Evolutionary conservation across 1,284 basidiomycete species (phyloP).

Genomic region (Pseudozyma hubeiensis): DNA sequence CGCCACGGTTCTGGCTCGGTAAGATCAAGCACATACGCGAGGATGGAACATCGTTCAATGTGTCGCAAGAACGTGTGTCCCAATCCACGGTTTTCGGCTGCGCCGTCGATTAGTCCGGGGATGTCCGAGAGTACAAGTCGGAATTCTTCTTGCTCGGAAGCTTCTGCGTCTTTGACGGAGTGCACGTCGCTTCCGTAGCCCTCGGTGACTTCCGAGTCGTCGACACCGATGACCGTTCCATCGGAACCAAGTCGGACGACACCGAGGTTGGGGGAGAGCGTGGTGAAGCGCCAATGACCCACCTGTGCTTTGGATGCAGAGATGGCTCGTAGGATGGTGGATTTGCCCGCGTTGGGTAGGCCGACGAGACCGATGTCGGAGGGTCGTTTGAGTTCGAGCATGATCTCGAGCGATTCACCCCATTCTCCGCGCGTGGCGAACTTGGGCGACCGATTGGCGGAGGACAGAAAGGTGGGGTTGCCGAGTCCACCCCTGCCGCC

Average conservation of each 20-base stretch:
- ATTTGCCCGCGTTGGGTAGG: constrained; percentile 86
- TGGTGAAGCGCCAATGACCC: constrained; percentile 93
- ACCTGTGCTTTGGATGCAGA: constrained; percentile 86
- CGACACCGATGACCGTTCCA: constrained; percentile 48
- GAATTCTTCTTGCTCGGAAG: constrained; percentile 74
- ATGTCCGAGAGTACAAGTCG: constrained; percentile 97
- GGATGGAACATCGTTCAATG: constrained; percentile 88
- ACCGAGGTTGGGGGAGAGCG: constrained; percentile 93
- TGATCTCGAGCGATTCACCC: constrained; percentile 84
- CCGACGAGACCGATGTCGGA: constrained; percentile 96
- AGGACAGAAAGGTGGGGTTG: constrained; percentile 84
- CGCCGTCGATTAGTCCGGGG: constrained; percentile 86
- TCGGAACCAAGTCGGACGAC: constrained; percentile 85
- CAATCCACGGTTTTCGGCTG: constrained; percentile 88
- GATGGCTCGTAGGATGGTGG: constrained; percentile 85
- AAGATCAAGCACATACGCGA: constrained; percentile 93
- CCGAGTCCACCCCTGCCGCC: constrained; percentile 89
- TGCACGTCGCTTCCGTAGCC: constrained; percentile 27
- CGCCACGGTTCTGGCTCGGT: constrained; percentile 74
- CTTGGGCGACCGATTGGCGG: constrained; percentile 69
- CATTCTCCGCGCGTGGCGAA: constrained; percentile 75
- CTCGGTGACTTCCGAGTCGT: constrained; percentile 33
- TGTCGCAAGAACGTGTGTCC: constrained; percentile 94
- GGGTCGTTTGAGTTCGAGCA: constrained; percentile 92
- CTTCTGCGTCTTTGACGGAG: background rate